Evolutionary conservation across 2,329 filamentous ascomycete species (phyloP).

Genomic region (Botrytis elliptica): DNA sequence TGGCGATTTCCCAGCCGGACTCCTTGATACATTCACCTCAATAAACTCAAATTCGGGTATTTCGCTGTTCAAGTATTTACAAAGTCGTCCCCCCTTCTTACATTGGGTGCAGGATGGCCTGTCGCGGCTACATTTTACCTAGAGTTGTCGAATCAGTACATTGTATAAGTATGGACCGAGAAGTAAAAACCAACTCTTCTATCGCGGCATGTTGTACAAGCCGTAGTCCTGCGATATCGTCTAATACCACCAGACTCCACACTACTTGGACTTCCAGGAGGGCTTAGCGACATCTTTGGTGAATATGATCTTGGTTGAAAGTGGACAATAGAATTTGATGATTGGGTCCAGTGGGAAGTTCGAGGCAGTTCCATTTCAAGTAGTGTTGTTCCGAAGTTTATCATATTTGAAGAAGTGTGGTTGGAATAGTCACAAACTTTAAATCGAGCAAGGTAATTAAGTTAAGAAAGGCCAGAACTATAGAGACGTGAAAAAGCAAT

Average conservation of each 20-base stretch:
- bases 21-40: slow-evolving; percentile 1
- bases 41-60: slow-evolving; percentile 17
- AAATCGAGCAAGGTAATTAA: background rate
- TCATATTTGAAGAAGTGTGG: background rate
- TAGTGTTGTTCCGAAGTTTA: background rate
- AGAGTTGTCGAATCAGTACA: background rate
- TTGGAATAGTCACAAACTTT: background rate
- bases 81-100: slow-evolving; percentile 3
- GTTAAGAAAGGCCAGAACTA: background rate
- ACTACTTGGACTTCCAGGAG: background rate
- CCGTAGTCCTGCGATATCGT: slow-evolving; percentile 12
- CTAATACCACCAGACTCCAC: slow-evolving; percentile 3
- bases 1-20: background rate
- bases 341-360: background rate
- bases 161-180: background rate
- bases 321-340: background rate
- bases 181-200: slow-evolving; percentile 5
- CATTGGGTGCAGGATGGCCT: slow-evolving; percentile 9
- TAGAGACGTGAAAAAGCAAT: background rate
- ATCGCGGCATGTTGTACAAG: slow-evolving; percentile 15
- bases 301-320: slow-evolving; percentile 3
- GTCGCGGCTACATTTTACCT: slow-evolving; percentile 18
- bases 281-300: background rate
- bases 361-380: background rate
- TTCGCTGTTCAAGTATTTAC: slow-evolving; percentile 18